Conservation (phyloP, 1,284 basidiomycete species). For the Microbotryum silenes-acaulis region DNA sequence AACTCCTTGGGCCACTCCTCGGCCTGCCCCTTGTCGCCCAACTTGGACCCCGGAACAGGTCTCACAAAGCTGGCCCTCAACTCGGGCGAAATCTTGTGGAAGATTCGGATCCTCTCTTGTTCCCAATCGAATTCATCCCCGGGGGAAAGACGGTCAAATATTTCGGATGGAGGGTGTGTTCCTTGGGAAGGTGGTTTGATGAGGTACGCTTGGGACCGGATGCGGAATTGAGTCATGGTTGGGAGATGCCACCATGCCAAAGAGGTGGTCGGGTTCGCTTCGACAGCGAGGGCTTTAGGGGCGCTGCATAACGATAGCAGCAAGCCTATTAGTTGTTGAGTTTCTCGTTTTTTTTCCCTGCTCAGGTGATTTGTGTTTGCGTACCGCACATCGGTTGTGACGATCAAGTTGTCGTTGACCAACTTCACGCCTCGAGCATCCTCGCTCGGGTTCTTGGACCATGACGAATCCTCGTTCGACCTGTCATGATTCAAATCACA, state of each 20-base stretch:
- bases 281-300: slow-evolving; percentile 39
- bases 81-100: slow-evolving; percentile 39
- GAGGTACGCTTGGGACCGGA: slow-evolving; percentile 39
- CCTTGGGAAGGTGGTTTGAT: slow-evolving; percentile 30
- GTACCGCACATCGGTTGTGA: slow-evolving; percentile 40
- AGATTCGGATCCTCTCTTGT: slow-evolving; percentile 39
- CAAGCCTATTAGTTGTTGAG: neutral
- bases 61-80: slow-evolving; percentile 41
- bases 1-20: slow-evolving; percentile 35
- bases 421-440: slow-evolving; percentile 33
- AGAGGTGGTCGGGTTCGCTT: slow-evolving; percentile 34
- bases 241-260: slow-evolving; percentile 42
- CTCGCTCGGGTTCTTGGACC: slow-evolving; percentile 30
- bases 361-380: neutral
- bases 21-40: slow-evolving; percentile 32
- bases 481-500: slow-evolving; percentile 6
- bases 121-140: slow-evolving; percentile 39
- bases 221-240: slow-evolving; percentile 39
- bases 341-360: no score
- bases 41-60: slow-evolving; percentile 38
- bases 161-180: slow-evolving; percentile 2
- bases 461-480: slow-evolving; percentile 27
- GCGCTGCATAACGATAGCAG: slow-evolving; percentile 15
- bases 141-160: slow-evolving; percentile 27
- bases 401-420: slow-evolving; percentile 37